Base-by-base conservation (phyloP, 345 rosid species). In the Salix suchowensis region DNA sequence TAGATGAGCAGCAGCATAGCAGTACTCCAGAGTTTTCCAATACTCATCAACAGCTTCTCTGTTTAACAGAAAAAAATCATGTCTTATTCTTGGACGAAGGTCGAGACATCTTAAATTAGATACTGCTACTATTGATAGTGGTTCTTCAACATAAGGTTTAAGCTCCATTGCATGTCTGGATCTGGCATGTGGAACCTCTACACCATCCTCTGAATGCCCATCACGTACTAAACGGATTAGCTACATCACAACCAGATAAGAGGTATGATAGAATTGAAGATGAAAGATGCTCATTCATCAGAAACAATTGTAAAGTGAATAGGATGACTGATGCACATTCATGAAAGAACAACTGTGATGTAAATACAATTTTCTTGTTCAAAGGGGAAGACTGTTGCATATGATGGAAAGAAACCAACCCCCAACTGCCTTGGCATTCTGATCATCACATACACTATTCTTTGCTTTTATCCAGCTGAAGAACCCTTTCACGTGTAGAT, bases 121-220 rank as follows among this genome's bases (percentile, higher is more conserved):
- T 58, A 89, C 79, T 72, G 89, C 86, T 67, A 85, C 83, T 70
- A 84, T 71, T 68, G 92, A 80, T 32, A 83, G 76, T 24, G 98
- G 98, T 74, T 93, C 98, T 86, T 95, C 98, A 81, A 93, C 85
- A 79, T 91, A 90, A 76, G 98, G 98, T 80, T 86, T 95, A 78
- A 95, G 91, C 84, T 93, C 97, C 87, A 95, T 44, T 62, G 91
- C 93, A 89, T 91, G 89, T 8, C 86, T 88, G 80, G 89, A 80
- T 79, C 78, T 86, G 77, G 92, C 89, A 87, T 83, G 90, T 71
- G 87, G 78, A 67, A 70, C 79, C 80, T 88, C 83, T 52, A 71
- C 72, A 36, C 82, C 93, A 65, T 86, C 84, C 74, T 79, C 87
- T 74, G 85, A 82, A 79, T 84, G 79, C 75, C 85, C 90, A 82